A percentile compares a stretch with the other conserved stretches of the same genome.
These are phyloP conservation scores for Ceratobasidium sp. DNA, from an alignment of 1,284 basidiomycete species.

Conservation along the genomic window DNA sequence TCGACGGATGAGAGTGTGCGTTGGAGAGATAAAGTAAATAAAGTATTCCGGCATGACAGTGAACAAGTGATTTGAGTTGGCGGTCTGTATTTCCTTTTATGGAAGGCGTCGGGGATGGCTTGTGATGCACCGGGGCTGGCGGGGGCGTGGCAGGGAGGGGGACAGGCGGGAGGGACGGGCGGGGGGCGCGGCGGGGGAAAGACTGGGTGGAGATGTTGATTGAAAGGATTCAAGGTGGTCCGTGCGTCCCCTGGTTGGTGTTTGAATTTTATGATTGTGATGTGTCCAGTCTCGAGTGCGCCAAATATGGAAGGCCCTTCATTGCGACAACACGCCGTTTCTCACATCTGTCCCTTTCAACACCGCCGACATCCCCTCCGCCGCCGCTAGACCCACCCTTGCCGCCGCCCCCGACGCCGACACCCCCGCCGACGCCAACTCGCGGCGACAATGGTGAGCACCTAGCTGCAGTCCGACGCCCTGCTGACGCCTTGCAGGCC, in stretches of 20 bases:
- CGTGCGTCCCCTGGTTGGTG: constrained; percentile 16
- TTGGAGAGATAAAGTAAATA: not conserved
- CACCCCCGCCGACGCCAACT: not conserved
- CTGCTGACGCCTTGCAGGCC: constrained; percentile 1
- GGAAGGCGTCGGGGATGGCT: not conserved
- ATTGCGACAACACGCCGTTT: constrained; percentile 17
- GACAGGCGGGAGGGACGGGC: not conserved
- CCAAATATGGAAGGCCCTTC: constrained; percentile 43
- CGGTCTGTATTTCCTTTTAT: not conserved
- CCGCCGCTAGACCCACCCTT: not conserved
- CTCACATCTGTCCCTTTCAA: constrained; percentile 4
- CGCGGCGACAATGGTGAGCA: not conserved
- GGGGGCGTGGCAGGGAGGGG: not conserved
- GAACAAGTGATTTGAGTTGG: not conserved
- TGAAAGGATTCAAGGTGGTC: constrained; percentile 14
- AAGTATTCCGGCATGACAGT: not conserved
- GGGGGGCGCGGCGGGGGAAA: not conserved
- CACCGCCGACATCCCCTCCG: too few species aligned
- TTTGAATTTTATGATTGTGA: constrained; percentile 42
- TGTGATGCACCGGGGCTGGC: not conserved
- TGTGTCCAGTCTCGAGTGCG: constrained; percentile 41
- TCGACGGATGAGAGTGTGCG: not conserved
- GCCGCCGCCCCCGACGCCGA: not conserved
- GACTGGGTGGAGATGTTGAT: not conserved
- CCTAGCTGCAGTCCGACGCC: not conserved